Base-by-base conservation (phyloP, 148 eudicot genomes). In the Diospyros lotus region DNA sequence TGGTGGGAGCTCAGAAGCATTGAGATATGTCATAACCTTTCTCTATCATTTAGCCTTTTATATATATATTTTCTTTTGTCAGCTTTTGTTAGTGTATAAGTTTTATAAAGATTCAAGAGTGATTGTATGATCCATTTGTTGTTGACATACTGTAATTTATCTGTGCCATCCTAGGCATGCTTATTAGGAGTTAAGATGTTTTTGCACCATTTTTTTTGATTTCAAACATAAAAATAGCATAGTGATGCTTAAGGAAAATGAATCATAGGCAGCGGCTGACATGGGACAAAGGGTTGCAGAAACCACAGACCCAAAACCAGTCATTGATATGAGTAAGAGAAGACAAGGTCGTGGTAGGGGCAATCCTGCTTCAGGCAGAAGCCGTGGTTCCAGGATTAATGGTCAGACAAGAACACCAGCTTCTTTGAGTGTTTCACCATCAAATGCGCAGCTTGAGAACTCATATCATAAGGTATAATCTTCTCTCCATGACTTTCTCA, bases 271-370 rank as follows among this genome's bases (percentile, higher is more conserved):
- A 71, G 87, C 76, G 72, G 74, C 82, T 79, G 90, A 86, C 76
- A 82, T 76, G 52, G 89, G 79, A 84, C 84, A 82, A 72, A 89
- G 83, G 75, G 66, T 14, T 52, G 64, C 71, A 59, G 92, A 86
- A 45, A 73, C 81, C 68, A 71, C 78, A 58, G 87, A 90, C 58
- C 48, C 74, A 67, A 91, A 81, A 83, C 65, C 71, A 68, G 82
- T 77, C 58, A 71, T 40, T 66, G 94, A 96, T 73, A 66, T 68
- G 69, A 88, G 64, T 71, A 89, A 81, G 82, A 92, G 85, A 87
- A 96, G 85, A 80, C 93, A 90, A 84, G 81, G 89, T 60, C 99
- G 98, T 80, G 91, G 97, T 75, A 88, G 87, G 84, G 90, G 89
- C 28, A 83, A 86, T 48, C 83, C 88, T 80, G 65, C 79, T 73